phyloP scores from a whole-genome alignment of 1,284 basidiomycete genomes.

The Cryptococcus sp. region DNA sequence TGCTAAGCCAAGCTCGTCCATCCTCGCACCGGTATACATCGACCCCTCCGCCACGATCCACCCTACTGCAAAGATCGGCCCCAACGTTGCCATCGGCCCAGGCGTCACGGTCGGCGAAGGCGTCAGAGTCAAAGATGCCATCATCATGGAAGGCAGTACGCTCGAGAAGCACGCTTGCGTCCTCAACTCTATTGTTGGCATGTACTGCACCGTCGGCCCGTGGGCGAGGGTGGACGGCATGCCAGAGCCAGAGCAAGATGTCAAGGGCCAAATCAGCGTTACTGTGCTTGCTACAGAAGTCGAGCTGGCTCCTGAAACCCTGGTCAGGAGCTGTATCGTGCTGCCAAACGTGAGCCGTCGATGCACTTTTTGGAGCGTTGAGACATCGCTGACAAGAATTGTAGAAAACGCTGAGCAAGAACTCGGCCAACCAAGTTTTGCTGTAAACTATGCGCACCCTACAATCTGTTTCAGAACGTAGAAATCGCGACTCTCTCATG shows the following conservation, averaged over 20 bases:
- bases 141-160: constrained; percentile 54
- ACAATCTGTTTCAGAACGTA: too few species aligned
- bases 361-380: neutral
- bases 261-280: constrained; percentile 54
- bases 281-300: constrained; percentile 53
- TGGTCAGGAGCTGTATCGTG: constrained; percentile 55
- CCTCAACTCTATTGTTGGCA: constrained; percentile 55
- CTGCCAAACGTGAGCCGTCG: constrained; percentile 52
- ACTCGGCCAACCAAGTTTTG: constrained; percentile 55
- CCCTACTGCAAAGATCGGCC: constrained; percentile 55
- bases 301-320: constrained; percentile 52
- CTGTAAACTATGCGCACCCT: constrained; percentile 37
- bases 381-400: neutral
- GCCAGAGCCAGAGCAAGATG: constrained; percentile 48
- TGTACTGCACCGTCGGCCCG: constrained; percentile 50
- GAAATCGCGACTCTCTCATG: too few species aligned
- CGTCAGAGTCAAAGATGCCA: constrained; percentile 56
- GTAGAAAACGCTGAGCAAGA: constrained; percentile 54
- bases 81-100: constrained; percentile 55
- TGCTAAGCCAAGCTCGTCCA: constrained; percentile 40
- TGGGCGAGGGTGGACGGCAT: constrained; percentile 58
- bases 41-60: constrained; percentile 54
- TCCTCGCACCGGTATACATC: constrained; percentile 56
- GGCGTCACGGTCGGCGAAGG: constrained; percentile 54
- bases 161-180: constrained; percentile 57